Percentiles rank a stretch among this genome's conserved stretches.
These are phyloP conservation scores for Dioszegia aurantiaca DNA, from an alignment of 768 basidiomycete species.

Conservation along the genomic window DNA sequence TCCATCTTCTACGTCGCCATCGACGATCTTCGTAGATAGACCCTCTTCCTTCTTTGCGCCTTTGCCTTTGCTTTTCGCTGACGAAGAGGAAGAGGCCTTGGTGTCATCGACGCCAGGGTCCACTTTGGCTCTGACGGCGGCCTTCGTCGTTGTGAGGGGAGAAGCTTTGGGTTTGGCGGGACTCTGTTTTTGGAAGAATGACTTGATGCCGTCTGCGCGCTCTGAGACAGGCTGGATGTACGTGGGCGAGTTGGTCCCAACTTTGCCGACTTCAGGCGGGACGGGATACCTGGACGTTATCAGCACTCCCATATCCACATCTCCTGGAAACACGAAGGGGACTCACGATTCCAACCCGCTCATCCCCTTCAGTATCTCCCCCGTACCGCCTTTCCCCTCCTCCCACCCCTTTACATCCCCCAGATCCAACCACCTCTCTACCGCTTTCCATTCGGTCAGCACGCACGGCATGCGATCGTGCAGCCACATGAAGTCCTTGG, in stretches of 20 bases:
- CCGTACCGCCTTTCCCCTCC: slow-evolving; percentile 61
- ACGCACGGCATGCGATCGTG: slow-evolving; percentile 81
- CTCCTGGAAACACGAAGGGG: background rate
- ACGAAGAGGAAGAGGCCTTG: background rate
- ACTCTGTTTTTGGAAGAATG: slow-evolving; percentile 51
- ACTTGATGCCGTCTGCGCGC: slow-evolving; percentile 72
- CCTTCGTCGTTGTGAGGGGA: background rate
- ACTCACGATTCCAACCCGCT: slow-evolving; percentile 65
- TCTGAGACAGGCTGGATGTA: slow-evolving; percentile 76
- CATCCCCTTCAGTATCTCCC: slow-evolving; percentile 62
- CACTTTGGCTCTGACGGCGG: background rate
- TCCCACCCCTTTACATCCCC: slow-evolving; percentile 65
- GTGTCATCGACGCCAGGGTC: background rate
- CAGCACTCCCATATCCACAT: background rate
- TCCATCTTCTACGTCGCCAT: slow-evolving; percentile 27
- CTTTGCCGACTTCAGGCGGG: slow-evolving; percentile 84
- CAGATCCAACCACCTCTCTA: slow-evolving; percentile 77
- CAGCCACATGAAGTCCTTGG: slow-evolving; percentile 73
- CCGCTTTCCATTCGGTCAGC: slow-evolving; percentile 62
- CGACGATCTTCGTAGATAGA: slow-evolving; percentile 18
- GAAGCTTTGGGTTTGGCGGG: slow-evolving; percentile 21
- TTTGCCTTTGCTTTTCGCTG: background rate
- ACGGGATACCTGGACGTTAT: slow-evolving; percentile 68
- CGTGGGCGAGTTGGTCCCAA: slow-evolving; percentile 74
- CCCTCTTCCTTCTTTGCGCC: slow-evolving; percentile 22